Conservation (phyloP, 1,284 basidiomycete genomes). For the Hypsizygus ulmarius region DNA sequence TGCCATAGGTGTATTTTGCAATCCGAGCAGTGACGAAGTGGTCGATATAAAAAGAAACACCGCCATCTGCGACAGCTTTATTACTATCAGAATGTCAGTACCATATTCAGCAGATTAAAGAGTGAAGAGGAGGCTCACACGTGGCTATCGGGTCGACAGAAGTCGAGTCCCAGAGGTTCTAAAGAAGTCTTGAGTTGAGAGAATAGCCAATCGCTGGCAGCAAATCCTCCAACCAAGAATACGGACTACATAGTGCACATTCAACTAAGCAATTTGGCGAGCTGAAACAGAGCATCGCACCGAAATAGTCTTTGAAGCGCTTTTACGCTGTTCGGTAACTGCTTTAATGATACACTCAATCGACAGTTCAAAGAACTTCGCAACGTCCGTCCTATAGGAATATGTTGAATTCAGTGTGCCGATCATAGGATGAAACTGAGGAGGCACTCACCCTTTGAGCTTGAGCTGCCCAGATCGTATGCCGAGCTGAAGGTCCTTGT, state of each 20-base stretch:
- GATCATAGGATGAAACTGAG: slow-evolving; percentile 1
- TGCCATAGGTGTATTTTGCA: slow-evolving; percentile 45
- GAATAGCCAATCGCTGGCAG: slow-evolving; percentile 44
- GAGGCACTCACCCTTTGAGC: slow-evolving; percentile 34
- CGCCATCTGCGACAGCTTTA: slow-evolving; percentile 59
- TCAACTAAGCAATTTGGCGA: not conserved
- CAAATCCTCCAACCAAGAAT: slow-evolving; percentile 46
- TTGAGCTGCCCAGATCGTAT: slow-evolving; percentile 49
- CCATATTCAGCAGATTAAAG: not conserved
- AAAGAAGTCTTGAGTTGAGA: slow-evolving; percentile 28
- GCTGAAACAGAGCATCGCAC: slow-evolving; percentile 4
- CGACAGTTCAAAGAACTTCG: slow-evolving; percentile 24
- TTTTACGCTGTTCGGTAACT: slow-evolving; percentile 13
- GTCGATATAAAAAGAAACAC: slow-evolving; percentile 50
- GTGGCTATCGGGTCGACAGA: slow-evolving; percentile 37
- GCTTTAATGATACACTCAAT: slow-evolving; percentile 21
- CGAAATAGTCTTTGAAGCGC: slow-evolving; percentile 8
- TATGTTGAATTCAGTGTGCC: not conserved
- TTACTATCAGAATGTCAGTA: not conserved
- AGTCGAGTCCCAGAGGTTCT: slow-evolving; percentile 23
- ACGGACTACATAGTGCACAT: slow-evolving; percentile 27
- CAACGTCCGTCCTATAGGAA: slow-evolving; percentile 19
- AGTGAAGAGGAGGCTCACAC: slow-evolving; percentile 28
- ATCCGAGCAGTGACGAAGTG: slow-evolving; percentile 47
- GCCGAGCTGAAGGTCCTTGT: slow-evolving; percentile 38